These are phyloP conservation scores for Salvia sclarea DNA, from an alignment of 305 asterid species.

Conservation along the genomic window DNA sequence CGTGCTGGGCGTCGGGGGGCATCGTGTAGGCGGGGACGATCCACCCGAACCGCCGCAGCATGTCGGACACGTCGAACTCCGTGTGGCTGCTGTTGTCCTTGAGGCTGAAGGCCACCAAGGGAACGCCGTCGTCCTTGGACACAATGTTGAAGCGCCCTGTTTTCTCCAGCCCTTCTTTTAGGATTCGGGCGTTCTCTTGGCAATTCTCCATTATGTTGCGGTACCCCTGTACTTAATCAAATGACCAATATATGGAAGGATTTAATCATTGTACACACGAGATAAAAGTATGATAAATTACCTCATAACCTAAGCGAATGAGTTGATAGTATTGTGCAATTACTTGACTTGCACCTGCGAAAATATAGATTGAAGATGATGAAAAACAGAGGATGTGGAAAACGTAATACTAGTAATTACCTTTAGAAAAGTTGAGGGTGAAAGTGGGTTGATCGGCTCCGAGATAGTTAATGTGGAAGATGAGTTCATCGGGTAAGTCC, in stretches of 20 bases:
- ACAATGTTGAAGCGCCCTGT: constrained; percentile 50
- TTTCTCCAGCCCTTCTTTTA: constrained; percentile 42
- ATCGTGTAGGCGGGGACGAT: constrained; percentile 62
- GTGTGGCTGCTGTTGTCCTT: constrained; percentile 46
- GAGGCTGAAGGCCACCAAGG: constrained; percentile 58
- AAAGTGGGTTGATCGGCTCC: constrained; percentile 68
- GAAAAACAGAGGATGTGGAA: too few relatives aligned
- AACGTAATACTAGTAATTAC: too few relatives aligned
- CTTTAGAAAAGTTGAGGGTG: constrained; percentile 65
- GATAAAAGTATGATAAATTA: too few relatives aligned
- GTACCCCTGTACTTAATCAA: constrained; percentile 43
- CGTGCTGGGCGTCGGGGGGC: constrained; percentile 48
- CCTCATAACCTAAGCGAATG: constrained; percentile 61
- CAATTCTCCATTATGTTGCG: constrained; percentile 52
- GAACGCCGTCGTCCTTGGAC: constrained; percentile 52
- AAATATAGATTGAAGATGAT: too few relatives aligned
- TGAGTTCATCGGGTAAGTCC: constrained; percentile 55
- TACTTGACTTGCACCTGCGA: constrained; percentile 38
- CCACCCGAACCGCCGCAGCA: constrained; percentile 56
- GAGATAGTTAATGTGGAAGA: constrained; percentile 57
- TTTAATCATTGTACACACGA: too few relatives aligned
- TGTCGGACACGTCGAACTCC: constrained; percentile 52
- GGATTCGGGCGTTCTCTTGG: constrained; percentile 47
- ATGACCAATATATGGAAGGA: not conserved
- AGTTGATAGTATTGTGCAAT: constrained; percentile 65